A percentile compares a stretch with the other conserved stretches of the same genome.
These are phyloP conservation scores for Saccharum spontaneum DNA, from an alignment of 176 grass and related monocot genomes.

Conservation along the genomic window DNA sequence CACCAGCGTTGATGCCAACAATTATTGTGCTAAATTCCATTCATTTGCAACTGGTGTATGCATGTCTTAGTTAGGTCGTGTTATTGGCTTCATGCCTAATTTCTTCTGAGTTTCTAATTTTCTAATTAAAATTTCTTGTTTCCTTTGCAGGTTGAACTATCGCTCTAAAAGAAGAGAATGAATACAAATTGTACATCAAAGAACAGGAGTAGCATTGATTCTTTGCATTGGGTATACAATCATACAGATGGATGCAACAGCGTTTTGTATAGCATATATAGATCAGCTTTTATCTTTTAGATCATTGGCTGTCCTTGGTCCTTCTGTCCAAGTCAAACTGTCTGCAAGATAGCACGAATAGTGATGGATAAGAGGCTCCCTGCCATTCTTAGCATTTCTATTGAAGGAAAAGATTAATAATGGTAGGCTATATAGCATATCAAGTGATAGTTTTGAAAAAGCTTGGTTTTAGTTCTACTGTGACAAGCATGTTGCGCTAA, in stretches of 20 bases:
- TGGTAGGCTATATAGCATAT: not conserved
- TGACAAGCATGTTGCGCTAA: slow-evolving; percentile 17
- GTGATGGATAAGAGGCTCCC: not conserved
- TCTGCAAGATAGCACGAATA: not conserved
- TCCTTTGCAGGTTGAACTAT: slow-evolving; percentile 7
- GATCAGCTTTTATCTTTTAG: not conserved
- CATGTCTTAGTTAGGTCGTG: not conserved
- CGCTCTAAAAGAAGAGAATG: not conserved
- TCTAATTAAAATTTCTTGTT: slow-evolving; percentile 18
- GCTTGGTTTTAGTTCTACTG: not conserved
- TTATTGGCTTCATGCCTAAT: not conserved
- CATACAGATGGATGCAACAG: not conserved
- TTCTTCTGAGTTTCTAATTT: slow-evolving; percentile 1
- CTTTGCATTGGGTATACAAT: not conserved
- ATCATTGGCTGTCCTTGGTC: not conserved
- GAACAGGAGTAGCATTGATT: not conserved
- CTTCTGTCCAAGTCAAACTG: slow-evolving; percentile 4
- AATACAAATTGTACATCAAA: not conserved
- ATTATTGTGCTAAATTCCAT: not conserved
- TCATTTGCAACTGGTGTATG: not conserved
- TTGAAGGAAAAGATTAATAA: not conserved
- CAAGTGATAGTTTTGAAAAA: slow-evolving; percentile 14
- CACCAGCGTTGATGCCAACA: not conserved
- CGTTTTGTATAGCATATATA: not conserved
- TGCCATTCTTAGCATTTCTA: not conserved